Base-by-base conservation (phyloP, 202 grass and related monocot genomes). In the Schoenoplectus tabernaemontani region DNA sequence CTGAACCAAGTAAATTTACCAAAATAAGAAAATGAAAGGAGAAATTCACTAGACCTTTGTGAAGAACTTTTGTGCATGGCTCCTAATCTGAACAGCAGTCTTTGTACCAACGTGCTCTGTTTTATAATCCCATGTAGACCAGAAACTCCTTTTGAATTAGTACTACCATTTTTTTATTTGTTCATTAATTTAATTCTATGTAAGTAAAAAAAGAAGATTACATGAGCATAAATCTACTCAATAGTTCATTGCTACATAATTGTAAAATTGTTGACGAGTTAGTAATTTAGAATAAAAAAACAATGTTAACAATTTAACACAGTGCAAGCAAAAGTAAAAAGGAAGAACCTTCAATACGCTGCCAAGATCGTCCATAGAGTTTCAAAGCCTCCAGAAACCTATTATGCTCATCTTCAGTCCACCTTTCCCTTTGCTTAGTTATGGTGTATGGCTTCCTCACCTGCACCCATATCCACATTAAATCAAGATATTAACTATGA, bases 401-500 rank as follows among this genome's bases (percentile, higher is more conserved):
- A 77, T 91, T 93, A 85, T 99, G 96, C 88, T 99, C 96, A 82
- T 86, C 90, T 86, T 99, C 96, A 30, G 96, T 93, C 96, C 96
- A 99, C 85, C 86, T 83, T 80, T 99, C 96, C 76, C 96, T 82
- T 83, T 99, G 92, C 80, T 99, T 99, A 20, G 96, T 99, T 70
- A 99, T 93, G 43, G 96, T 99, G 86, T 99, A 99, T 1, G 96
- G 90, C 83, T 99, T 99, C 64, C 96, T 90, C 66, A 85, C 85
- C 96, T 99, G 83, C 62, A 84, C 17, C 38, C 36, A 75, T 75
- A 75, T 75, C 42, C 37, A 22, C 58, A 43, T 77, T 36, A 22
- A 50, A 47, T 59, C n/a, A n/a, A 28, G 9, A 54, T 42, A 67
- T 24, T 24, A 37, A 34, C 34, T 69, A 46, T 54, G 20, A 7